Evolutionary conservation across 768 basidiomycete species (phyloP).

Genomic region (Leccinum obscurum): DNA sequence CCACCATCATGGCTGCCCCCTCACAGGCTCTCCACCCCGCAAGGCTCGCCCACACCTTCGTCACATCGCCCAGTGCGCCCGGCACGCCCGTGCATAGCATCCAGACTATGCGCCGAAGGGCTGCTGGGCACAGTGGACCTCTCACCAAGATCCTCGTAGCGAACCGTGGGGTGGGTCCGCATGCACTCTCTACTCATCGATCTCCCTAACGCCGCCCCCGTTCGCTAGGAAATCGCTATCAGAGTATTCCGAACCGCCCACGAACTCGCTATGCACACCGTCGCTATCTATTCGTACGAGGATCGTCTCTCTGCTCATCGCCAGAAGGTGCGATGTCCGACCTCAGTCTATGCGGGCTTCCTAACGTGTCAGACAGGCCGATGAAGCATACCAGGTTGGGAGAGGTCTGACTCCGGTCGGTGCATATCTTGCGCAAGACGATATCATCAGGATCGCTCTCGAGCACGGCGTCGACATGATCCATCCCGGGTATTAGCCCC

Average conservation of each 20-base stretch:
- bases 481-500: conserved; percentile 80
- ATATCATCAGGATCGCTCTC: conserved; percentile 94
- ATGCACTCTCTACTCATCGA: conserved; percentile 8
- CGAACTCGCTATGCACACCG: conserved; percentile 98
- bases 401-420: conserved; percentile 95
- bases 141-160: conserved; percentile 91
- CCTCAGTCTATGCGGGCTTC: conserved; percentile 30
- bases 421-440: conserved; percentile 96
- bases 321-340: conserved; percentile 74
- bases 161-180: conserved; percentile 75
- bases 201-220: conserved; percentile 7
- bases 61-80: conserved; percentile 71
- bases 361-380: conserved; percentile 57
- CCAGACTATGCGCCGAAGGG: conserved; percentile 87
- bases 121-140: conserved; percentile 87
- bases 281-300: conserved; percentile 97
- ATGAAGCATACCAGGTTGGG: conserved; percentile 98
- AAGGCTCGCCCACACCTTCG: conserved; percentile 70
- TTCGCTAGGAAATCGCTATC: conserved; percentile 90
- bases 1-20: conserved; percentile 28
- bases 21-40: conserved; percentile 62
- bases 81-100: conserved; percentile 89
- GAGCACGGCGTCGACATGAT: conserved; percentile 99
- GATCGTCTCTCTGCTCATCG: conserved; percentile 96
- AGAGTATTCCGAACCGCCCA: conserved; percentile 98